Conservation (phyloP, 352 stramenopile species). For the Globisporangium cystogenes region DNA sequence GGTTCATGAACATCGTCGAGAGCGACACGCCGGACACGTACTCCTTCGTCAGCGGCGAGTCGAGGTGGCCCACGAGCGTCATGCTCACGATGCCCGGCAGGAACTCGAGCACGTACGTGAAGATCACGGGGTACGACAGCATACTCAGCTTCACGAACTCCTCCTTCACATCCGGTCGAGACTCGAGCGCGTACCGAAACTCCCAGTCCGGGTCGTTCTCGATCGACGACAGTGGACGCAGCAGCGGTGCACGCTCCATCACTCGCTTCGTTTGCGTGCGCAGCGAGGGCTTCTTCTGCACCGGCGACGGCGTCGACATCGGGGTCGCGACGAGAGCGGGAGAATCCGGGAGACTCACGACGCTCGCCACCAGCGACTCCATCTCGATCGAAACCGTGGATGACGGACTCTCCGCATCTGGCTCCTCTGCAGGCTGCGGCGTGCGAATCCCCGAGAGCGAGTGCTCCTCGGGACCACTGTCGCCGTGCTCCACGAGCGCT, state of each 20-base stretch:
- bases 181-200: constrained; percentile 11
- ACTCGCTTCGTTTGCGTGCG: constrained; percentile 17
- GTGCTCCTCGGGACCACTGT: constrained; percentile 4
- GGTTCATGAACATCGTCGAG: constrained; percentile 76
- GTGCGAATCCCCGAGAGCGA: constrained; percentile 10
- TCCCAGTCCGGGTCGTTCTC: constrained; percentile 26
- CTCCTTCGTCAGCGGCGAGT: constrained; percentile 62
- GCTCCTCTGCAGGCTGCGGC: constrained; percentile 33
- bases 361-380: constrained; percentile 4
- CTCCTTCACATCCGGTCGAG: constrained; percentile 16
- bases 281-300: constrained; percentile 8
- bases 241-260: constrained; percentile 32
- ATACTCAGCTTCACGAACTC: constrained; percentile 33
- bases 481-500: neutral
- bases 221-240: constrained; percentile 21
- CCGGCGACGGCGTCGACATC: constrained; percentile 4
- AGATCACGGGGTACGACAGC: constrained; percentile 56
- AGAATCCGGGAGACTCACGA: constrained; percentile 1
- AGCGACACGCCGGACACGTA: constrained; percentile 67
- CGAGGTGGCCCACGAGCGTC: constrained; percentile 60
- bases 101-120: constrained; percentile 74
- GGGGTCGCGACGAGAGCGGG: constrained; percentile 4
- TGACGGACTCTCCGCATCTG: constrained; percentile 31
- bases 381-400: constrained; percentile 31
- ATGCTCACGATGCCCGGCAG: constrained; percentile 61